phyloP scores from a whole-genome alignment of 371 early-diverging fungal species.

The Mortierella polycephala region DNA sequence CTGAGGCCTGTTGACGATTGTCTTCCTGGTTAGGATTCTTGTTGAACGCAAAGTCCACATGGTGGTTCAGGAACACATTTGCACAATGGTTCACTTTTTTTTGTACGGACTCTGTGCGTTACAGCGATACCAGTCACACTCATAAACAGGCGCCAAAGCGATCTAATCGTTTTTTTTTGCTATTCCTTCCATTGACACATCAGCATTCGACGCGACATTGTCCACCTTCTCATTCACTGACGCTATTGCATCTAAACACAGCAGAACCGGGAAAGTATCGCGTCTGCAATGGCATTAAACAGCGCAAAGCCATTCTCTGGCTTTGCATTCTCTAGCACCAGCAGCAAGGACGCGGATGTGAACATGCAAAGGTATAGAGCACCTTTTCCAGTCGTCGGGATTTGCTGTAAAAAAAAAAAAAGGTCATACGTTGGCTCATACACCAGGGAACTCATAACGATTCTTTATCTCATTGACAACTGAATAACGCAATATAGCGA shows the following conservation, averaged over 20 bases:
- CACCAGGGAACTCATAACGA: too few species aligned
- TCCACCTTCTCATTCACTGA: too few species aligned
- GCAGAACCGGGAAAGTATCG: neutral
- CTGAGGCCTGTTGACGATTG: neutral
- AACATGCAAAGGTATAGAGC: conserved; percentile 22
- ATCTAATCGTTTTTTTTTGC: neutral
- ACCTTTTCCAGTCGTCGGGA: too few species aligned
- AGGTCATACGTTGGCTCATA: too few species aligned
- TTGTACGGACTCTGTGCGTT: neutral
- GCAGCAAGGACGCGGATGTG: conserved; percentile 12
- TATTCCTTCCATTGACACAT: neutral
- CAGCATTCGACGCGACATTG: conserved; percentile 3
- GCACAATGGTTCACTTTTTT: too few species aligned
- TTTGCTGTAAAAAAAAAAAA: too few species aligned
- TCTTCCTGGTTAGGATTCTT: neutral
- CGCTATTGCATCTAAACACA: too few species aligned
- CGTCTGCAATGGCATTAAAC: conserved; percentile 18
- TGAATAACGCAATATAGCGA: too few species aligned
- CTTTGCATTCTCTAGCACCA: neutral
- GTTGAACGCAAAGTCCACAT: conserved; percentile 13
- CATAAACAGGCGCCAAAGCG: neutral
- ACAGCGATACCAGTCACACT: neutral
- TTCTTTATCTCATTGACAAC: too few species aligned
- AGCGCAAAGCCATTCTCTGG: conserved; percentile 7
- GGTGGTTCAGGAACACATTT: neutral